Conservation (phyloP, 2,329 filamentous ascomycete species). For the Aspergillus sp. region DNA sequence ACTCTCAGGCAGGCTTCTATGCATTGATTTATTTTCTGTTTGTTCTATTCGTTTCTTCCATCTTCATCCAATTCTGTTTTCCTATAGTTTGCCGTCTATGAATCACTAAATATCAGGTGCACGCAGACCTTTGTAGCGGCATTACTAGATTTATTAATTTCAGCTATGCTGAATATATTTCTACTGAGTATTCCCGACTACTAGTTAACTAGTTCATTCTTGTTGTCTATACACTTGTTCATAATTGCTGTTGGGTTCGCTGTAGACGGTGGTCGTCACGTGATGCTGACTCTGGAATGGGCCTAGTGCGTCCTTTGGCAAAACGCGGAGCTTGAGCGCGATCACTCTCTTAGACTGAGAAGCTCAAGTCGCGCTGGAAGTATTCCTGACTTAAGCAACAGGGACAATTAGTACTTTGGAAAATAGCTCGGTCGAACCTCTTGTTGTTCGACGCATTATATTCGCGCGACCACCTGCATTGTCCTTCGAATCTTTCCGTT, state of each 20-base stretch:
- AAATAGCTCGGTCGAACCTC: not conserved
- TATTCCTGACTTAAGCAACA: not conserved
- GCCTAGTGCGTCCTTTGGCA: constrained; percentile 27
- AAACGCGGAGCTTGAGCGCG: constrained; percentile 32
- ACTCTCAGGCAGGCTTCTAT: constrained; percentile 17
- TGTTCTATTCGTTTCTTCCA: not conserved
- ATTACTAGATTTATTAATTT: not conserved
- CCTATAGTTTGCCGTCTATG: not conserved
- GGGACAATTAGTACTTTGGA: not conserved
- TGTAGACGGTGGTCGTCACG: constrained; percentile 20
- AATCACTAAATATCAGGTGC: constrained; percentile 1
- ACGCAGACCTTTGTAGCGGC: not conserved
- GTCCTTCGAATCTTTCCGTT: not conserved
- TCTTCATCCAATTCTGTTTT: not conserved
- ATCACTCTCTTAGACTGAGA: constrained; percentile 19
- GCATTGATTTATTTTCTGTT: constrained; percentile 12
- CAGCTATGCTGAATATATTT: not conserved
- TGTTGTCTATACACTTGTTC: no score
- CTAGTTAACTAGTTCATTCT: no score
- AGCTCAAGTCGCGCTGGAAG: constrained; percentile 13
- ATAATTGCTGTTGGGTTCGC: not conserved
- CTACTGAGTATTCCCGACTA: no score
- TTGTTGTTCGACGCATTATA: not conserved
- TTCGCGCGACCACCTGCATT: not conserved
- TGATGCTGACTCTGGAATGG: constrained; percentile 24